Evolutionary conservation across 768 basidiomycete genomes (phyloP), one percentile per base, ranked within the genome.

Genomic region (Paxillus involutus): DNA sequence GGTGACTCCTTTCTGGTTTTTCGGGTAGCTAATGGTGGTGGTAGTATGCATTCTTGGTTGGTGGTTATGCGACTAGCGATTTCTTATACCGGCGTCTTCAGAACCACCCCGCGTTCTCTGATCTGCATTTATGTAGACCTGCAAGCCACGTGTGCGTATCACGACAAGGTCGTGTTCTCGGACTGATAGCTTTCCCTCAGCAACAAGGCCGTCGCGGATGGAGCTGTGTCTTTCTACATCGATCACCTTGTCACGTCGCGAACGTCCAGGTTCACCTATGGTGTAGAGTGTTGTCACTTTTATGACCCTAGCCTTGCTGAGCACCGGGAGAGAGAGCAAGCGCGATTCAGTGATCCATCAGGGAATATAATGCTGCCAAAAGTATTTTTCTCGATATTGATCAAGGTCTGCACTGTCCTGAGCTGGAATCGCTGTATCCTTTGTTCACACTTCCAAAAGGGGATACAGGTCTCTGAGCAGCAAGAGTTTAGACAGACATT

Each of bases 131-230:
- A 4, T 71, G 73, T 46, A 72, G 81, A 13, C 82, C 82, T 3
- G 73, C 79, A 47, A 73, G 73, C 37, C 76, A 79, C 52, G 71
- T 76, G 83, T 82, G 63, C n/a, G 78, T 56, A 4, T 44, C 4
- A 0, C 21, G 19, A 0, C n/a, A 33, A 13, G 3, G 7, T 30
- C 29, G n/a, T 21, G 12, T 2, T 19, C 33, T 37, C 1, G 2
- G 48, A 12, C 48, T 67, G 33, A 52, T 17, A 8, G 21, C 1
- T 16, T 24, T 16, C 29, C 11, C 44, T 8, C 47, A 77, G 76
- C 2, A 70, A 69, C 47, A 80, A 72, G 67, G 79, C n/a, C n/a
- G n/a, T n/a, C 82, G 1, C 77, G n/a, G n/a, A 82, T 56, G 80
- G 82, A 0, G 78, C 73, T 0, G 59, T 73, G 3, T 68, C 63